Percentiles rank a stretch among this genome's conserved stretches.
Evolutionary conservation across 2,329 filamentous ascomycete genomes (phyloP).

Genomic region (Magnaporthiopsis incrustans): DNA sequence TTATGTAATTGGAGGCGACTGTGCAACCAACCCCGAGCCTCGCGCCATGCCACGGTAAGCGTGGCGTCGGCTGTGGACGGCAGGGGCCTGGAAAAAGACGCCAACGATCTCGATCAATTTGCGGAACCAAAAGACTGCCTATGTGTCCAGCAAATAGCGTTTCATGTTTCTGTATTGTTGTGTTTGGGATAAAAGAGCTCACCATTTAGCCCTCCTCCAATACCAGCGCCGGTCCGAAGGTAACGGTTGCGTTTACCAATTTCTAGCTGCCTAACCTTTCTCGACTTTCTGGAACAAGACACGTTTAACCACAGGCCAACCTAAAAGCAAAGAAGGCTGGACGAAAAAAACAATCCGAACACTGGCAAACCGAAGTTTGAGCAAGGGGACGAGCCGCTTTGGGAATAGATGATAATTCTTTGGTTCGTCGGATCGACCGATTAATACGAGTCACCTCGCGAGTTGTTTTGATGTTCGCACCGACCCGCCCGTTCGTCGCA

Average conservation of each 20-base stretch:
- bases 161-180: background rate
- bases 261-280: background rate
- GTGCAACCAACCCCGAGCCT: background rate
- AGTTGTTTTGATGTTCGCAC: background rate
- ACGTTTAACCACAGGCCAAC: background rate
- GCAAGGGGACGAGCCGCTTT: background rate
- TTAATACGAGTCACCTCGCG: background rate
- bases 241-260: background rate
- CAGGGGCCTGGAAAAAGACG: background rate
- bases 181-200: background rate
- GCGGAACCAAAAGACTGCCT: background rate
- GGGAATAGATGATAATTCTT: background rate
- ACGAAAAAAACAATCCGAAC: background rate
- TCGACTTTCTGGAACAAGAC: too few relatives aligned
- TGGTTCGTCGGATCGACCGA: background rate
- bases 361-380: background rate
- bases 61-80: background rate
- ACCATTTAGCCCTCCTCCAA: background rate
- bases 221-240: background rate
- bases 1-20: background rate
- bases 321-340: background rate
- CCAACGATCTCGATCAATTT: background rate
- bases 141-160: background rate
- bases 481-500: background rate
- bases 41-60: background rate